phyloP scores from a whole-genome alignment of 169 alveolate genomes.

The Plasmodium adleri region DNA sequence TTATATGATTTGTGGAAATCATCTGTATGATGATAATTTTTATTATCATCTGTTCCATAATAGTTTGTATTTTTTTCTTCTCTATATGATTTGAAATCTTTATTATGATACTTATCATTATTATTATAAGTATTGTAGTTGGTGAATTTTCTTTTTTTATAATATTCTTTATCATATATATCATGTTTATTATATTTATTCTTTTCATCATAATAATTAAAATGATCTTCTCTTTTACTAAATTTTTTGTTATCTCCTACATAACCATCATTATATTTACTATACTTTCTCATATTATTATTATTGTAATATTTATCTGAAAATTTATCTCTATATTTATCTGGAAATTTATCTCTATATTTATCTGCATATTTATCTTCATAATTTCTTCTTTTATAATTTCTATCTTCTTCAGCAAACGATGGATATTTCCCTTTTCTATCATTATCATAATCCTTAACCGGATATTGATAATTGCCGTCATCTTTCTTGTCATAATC shows the following conservation, averaged over 20 bases:
- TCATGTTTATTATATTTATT: slow-evolving; percentile 4
- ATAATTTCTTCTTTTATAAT: not conserved
- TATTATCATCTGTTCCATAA: slow-evolving; percentile 11
- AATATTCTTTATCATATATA: slow-evolving; percentile 10
- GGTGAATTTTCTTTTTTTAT: not conserved
- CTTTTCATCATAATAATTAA: not conserved
- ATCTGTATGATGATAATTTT: not conserved
- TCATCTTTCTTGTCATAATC: slow-evolving; percentile 5
- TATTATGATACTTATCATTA: slow-evolving; percentile 36
- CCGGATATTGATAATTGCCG: too few relatives aligned
- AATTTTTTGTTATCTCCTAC: slow-evolving; percentile 16
- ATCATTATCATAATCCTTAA: slow-evolving; percentile 1
- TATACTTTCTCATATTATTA: not conserved
- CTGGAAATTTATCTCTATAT: not conserved
- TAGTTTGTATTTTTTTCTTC: slow-evolving; percentile 9
- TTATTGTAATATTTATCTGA: slow-evolving; percentile 18
- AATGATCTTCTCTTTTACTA: slow-evolving; percentile 1
- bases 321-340: slow-evolving; percentile 6
- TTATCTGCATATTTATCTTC: not conserved
- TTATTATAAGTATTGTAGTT: slow-evolving; percentile 17
- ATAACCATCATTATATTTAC: slow-evolving; percentile 7
- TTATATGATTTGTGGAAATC: not conserved
- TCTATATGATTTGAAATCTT: slow-evolving; percentile 15
- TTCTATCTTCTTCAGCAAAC: too few relatives aligned
- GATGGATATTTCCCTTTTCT: slow-evolving; percentile 25